Conservation (phyloP, 2,329 filamentous ascomycete species). For the Paraphaeosphaeria minitans region DNA sequence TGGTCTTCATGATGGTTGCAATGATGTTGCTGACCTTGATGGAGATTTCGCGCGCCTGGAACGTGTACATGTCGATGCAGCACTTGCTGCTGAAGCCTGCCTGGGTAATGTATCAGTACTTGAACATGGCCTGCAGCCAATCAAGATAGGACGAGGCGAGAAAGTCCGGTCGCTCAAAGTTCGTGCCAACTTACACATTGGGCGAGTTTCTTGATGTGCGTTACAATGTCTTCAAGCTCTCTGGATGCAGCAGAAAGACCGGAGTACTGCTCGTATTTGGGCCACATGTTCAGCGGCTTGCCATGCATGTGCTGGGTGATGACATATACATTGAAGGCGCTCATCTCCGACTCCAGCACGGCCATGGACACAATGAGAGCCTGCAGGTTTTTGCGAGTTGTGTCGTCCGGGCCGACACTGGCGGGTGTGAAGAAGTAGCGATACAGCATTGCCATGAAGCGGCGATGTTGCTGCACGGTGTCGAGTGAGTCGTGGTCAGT, state of each 20-base stretch:
- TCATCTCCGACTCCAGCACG: constrained; percentile 19
- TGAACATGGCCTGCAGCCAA: background rate
- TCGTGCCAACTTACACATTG: background rate
- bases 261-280: constrained; percentile 16
- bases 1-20: constrained; percentile 15
- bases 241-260: background rate
- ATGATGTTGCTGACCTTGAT: constrained; percentile 16
- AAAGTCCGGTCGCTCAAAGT: background rate
- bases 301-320: constrained; percentile 11
- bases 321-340: constrained; percentile 15
- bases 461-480: background rate
- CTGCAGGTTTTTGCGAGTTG: background rate
- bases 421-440: background rate
- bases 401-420: background rate
- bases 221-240: constrained; percentile 6
- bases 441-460: background rate
- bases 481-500: background rate
- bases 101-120: background rate
- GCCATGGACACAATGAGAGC: constrained; percentile 15
- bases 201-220: background rate
- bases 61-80: background rate
- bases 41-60: constrained; percentile 10
- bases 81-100: background rate
- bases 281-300: constrained; percentile 24
- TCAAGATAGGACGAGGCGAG: background rate